Base-by-base conservation (phyloP, 2,329 filamentous ascomycete species). In the Orbilia blumenaviensis region DNA sequence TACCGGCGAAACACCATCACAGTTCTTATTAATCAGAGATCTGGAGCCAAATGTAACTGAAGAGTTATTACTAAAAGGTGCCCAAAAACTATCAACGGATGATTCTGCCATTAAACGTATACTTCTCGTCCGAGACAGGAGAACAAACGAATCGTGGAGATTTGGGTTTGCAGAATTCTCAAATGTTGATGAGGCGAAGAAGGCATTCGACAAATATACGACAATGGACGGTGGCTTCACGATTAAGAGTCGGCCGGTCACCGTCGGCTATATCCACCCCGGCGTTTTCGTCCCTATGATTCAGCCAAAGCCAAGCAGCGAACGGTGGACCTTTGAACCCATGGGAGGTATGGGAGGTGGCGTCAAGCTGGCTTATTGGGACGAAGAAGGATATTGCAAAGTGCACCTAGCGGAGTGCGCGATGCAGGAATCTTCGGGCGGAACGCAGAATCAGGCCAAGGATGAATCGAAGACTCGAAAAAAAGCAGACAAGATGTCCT, bases 161-260 rank as follows among this genome's bases (percentile, higher is more conserved):
- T 96, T 92, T 80, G 92, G 92, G 0, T 96, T 96, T 82, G 92
- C 90, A 0, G 92, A 96, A 82, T 96, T 94, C 81, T 90, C 88
- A 79, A 91, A 88, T 0, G 85, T 92, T 16, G 89, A 91, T 81
- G 92, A 95, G 82, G 91, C 92, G 1, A 87, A 89, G 81, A 90
- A 89, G 21, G 92, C 92, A 2, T 84, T 94, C 80, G 86, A 87
- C 21, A 92, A 92, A 78, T 90, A 91, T 79, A 88, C 88, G 41
- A 90, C 89, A 34, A 88, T 90, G 27, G 88, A 92, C 9, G 90
- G 89, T 58, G 73, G 72, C 1, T 94, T 94, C 80, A 93, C 90
- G 1, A 92, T 95, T 77, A 90, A 89, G 0, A 92, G 90, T 1
- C 90, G 89, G 78, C 88, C 89, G 0, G 90, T 93, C 14, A 86